Conservation (phyloP, 257 asterid species). For the Scutellaria galericulata region DNA sequence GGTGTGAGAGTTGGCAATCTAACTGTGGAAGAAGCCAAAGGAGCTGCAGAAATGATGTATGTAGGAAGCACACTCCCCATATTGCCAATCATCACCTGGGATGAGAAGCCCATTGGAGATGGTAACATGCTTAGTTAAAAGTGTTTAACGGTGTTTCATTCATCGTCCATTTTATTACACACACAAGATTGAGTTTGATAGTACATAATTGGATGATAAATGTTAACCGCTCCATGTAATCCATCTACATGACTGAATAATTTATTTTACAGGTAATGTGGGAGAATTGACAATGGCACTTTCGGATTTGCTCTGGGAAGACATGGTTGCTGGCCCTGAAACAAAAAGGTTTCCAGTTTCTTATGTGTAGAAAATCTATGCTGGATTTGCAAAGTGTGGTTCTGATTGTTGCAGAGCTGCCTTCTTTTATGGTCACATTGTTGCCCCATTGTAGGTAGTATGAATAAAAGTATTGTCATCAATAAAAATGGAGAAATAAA, state of each 20-base stretch:
- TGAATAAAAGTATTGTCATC: too few relatives aligned
- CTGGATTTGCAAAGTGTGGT: not conserved
- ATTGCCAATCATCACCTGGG: constrained; percentile 75
- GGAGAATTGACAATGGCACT: constrained; percentile 92
- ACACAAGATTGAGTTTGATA: not conserved
- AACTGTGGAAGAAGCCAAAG: constrained; percentile 61
- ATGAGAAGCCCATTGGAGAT: constrained; percentile 77
- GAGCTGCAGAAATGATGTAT: constrained; percentile 78
- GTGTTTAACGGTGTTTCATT: too few relatives aligned
- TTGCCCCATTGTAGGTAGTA: too few relatives aligned
- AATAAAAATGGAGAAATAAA: too few relatives aligned
- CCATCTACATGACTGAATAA: not conserved
- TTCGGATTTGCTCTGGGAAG: constrained; percentile 90
- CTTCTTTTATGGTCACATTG: not conserved
- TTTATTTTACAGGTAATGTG: constrained; percentile 58
- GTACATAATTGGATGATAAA: not conserved
- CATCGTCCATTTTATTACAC: too few relatives aligned
- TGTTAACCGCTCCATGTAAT: too few relatives aligned
- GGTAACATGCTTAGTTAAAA: constrained; percentile 48
- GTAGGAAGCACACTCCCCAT: constrained; percentile 95
- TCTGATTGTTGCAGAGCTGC: not conserved
- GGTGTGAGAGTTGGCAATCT: constrained; percentile 53
- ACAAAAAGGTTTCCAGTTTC: constrained; percentile 65
- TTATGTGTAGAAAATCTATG: constrained; percentile 41
- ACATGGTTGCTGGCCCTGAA: constrained; percentile 84